Evolutionary conservation across 1,284 basidiomycete genomes (phyloP).

Genomic region (Ustilago sp.): DNA sequence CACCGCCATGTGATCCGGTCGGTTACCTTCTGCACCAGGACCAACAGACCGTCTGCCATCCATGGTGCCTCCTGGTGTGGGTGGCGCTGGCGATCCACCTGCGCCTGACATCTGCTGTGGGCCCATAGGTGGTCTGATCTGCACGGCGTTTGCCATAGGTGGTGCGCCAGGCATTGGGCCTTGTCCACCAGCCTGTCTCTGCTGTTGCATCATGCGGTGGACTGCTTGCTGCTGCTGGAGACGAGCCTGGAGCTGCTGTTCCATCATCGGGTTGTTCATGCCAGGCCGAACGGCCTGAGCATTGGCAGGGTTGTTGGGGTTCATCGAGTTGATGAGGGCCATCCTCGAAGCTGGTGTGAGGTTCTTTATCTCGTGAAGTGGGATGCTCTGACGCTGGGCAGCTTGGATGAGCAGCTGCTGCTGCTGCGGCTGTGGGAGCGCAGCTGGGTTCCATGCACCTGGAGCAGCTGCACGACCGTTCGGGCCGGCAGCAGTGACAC

Average conservation of each 20-base stretch:
- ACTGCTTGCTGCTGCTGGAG: conserved; percentile 57
- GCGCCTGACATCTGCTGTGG: conserved; percentile 43
- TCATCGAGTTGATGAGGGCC: conserved; percentile 59
- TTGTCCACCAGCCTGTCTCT: conserved; percentile 38
- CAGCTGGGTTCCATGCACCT: conserved; percentile 46
- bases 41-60: conserved; percentile 50
- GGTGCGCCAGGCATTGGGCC: conserved; percentile 29
- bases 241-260: conserved; percentile 60
- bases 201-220: conserved; percentile 59
- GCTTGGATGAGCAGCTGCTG: conserved; percentile 63
- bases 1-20: conserved; percentile 43
- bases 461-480: conserved; percentile 34
- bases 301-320: conserved; percentile 52
- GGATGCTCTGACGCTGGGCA: conserved; percentile 61
- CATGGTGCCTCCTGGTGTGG: conserved; percentile 38
- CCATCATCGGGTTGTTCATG: conserved; percentile 45
- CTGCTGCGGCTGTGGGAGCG: conserved; percentile 60
- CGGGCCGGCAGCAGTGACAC: conserved; percentile 13
- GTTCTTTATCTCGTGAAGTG: conserved; percentile 65
- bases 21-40: conserved; percentile 31
- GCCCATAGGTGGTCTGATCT: conserved; percentile 44
- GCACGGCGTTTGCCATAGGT: conserved; percentile 38
- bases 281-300: conserved; percentile 42
- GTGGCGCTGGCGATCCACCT: conserved; percentile 37
- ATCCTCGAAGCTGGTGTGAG: conserved; percentile 58